Conservation (phyloP, 169 alveolate species). For the Babesia bigemina region DNA sequence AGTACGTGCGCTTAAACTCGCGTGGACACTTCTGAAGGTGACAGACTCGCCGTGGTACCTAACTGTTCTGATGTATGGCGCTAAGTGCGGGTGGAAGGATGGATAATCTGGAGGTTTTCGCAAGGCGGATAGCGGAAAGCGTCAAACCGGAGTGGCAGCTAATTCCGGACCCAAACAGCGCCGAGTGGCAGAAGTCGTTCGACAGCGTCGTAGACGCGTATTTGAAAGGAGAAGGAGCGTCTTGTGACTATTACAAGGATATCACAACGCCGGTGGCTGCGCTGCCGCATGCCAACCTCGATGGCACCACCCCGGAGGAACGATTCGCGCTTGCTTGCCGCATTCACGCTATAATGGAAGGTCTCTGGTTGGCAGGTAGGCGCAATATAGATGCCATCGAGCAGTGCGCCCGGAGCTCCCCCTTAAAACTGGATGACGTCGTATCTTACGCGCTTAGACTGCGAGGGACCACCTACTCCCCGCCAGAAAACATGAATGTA, state of each 20-base stretch:
- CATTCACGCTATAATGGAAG: slow-evolving; percentile 72
- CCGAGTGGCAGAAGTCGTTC: background rate
- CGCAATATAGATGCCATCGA: slow-evolving; percentile 70
- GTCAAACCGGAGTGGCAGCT: slow-evolving; percentile 23
- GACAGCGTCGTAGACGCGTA: slow-evolving; percentile 8
- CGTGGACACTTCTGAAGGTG: too few relatives aligned
- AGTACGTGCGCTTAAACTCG: too few relatives aligned
- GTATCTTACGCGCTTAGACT: slow-evolving; percentile 66
- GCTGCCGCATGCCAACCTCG: background rate
- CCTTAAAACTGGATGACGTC: slow-evolving; percentile 69
- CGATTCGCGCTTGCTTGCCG: slow-evolving; percentile 58
- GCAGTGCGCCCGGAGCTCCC: slow-evolving; percentile 50
- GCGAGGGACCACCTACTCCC: slow-evolving; percentile 77
- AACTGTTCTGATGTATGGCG: background rate
- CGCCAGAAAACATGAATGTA: slow-evolving; percentile 76
- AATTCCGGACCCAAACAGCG: slow-evolving; percentile 33
- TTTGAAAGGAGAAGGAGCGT: background rate
- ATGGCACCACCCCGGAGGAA: slow-evolving; percentile 29
- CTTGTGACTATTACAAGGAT: background rate
- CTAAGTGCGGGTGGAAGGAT: slow-evolving; percentile 3
- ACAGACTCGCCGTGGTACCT: too few relatives aligned
- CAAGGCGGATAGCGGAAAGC: slow-evolving; percentile 6
- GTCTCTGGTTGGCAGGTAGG: slow-evolving; percentile 75
- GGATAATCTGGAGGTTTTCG: slow-evolving; percentile 7
- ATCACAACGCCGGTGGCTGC: background rate